Base-by-base conservation (phyloP, 495 filamentous ascomycete species). In the Podospora pseudopauciseta region DNA sequence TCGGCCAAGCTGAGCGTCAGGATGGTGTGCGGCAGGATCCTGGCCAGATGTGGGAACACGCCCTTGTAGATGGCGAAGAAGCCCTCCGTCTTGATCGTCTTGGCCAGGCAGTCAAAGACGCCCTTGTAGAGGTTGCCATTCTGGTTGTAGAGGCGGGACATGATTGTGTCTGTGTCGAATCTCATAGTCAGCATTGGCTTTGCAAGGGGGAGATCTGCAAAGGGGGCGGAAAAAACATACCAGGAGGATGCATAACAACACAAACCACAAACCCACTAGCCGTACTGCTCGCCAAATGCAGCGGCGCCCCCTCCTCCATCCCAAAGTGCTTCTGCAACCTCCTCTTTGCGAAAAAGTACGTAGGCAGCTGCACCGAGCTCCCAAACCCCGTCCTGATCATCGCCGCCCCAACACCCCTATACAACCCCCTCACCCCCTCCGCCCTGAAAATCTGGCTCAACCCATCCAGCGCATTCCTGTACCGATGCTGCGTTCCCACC, bases 81-180 rank as follows among this genome's bases (percentile, higher is more conserved):
- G 26, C 95, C 95, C 76, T 99, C 95, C 0, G 92, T 97, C 75
- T 87, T 87, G 72, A 99, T 84, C 0, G 95, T 99, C 82, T 97
- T 93, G 74, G 84, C 87, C 57, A 97, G 77, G 77, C 95, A 99
- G 80, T 99, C 95, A 68, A 95, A 92, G 0, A 93, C 92, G 65
- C 93, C 90, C 70, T 85, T 89, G 81, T 99, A 99, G 4, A 98
- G 87, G 76, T 97, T 97, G 32, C 95, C 95, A 65, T 93, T 94
- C 79, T 99, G 95, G 82, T 99, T 99, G 81, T 99, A 99, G 86
- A 99, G 90, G 44, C 95, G 90, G 63, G 91, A 93, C 95, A 99
- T 99, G 80, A 99, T 92, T 9, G 96, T 98, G 77, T 99, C 95
- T 93, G 27, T 32, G 5, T 60, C 54, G 23, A 56, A 26, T 5